Base-by-base conservation (phyloP, 78 protist genomes). In the Dictyostelium firmibasis region DNA sequence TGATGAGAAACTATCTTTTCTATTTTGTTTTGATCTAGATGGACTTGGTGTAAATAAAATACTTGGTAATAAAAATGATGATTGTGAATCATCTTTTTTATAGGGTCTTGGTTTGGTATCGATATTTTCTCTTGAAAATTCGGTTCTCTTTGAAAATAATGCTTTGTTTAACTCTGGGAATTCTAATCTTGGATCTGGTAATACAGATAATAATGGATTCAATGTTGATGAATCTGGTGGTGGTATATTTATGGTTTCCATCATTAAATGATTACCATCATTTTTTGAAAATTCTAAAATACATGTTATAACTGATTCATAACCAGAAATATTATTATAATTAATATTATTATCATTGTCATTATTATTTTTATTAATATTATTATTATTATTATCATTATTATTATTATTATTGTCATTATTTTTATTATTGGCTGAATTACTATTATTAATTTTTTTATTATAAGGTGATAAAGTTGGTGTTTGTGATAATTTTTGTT, bases 141-240 rank as follows among this genome's bases (percentile, higher is more conserved):
- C 85, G 23, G 16, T 79, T 79, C 85, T 44, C 31, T 41, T 79
- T 47, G 86, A 82, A 82, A 57, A 82, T 18, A 57, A 82, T 35
- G 36, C 20, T 14, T 57, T 27, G 35, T 82, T 82, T 50, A 82
- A 25, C 13, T 81, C 85, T 77, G 83, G 83, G n/a, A 77, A 77
- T n/a, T 35, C 35, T 77, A 77, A 77, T 35, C 33, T 38, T n/a
- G 50, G 83, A 25, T 77, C 44, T 18, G 83, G 83, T 43, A 20
- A 13, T 18, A 41, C 25, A 10, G 83, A 41, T n/a, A 77, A 20
- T n/a, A 77, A 41, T 41, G 60, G 83, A 41, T 77, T 77, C 47
- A 77, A 77, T 77, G 8, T 47, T 2, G 83, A 77, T 8, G 44
- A 23, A n/a, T 77, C 83, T 41, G 83, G 83, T 35, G 33, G 18